A percentile compares a stretch with the other conserved stretches of the same genome.
phyloP scores from a whole-genome alignment of 139 green algal genomes.

The Deuterostichococcus epilithicus region DNA sequence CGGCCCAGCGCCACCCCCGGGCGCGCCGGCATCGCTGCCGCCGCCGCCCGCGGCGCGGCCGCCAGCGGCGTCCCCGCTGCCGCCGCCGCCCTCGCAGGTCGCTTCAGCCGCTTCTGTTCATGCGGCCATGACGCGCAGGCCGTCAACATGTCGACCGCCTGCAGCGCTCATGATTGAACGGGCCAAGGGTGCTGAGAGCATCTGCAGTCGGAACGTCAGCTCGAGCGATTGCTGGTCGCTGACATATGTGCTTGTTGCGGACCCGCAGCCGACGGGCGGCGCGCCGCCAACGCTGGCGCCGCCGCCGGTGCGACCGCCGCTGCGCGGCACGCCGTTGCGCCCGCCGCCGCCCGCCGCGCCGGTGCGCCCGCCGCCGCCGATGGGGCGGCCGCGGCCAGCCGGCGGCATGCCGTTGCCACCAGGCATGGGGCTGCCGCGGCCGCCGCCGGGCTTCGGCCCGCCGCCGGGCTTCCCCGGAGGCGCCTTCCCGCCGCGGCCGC shows the following conservation, averaged over 20 bases:
- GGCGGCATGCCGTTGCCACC: conserved; percentile 24
- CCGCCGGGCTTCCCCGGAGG: not conserved
- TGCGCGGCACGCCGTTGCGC: conserved; percentile 4
- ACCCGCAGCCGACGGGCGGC: not conserved
- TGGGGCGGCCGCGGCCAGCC: conserved; percentile 28
- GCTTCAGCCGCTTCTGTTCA: not conserved
- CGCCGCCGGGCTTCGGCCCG: conserved; percentile 5
- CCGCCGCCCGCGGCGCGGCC: not conserved
- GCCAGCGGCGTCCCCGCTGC: not conserved
- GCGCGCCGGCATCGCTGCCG: not conserved
- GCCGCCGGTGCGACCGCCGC: conserved; percentile 12
- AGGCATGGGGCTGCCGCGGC: conserved; percentile 5
- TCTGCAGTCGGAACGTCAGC: too few relatives aligned
- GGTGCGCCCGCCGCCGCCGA: conserved; percentile 8
- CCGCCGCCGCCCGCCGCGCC: conserved; percentile 6
- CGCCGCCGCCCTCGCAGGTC: not conserved
- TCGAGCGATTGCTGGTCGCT: too few relatives aligned
- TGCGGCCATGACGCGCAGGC: not conserved
- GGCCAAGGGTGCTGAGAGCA: too few relatives aligned
- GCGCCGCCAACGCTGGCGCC: conserved; percentile 16
- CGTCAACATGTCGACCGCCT: too few relatives aligned
- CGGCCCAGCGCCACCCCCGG: conserved; percentile 1
- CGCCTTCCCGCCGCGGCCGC: not conserved
- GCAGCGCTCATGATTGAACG: too few relatives aligned
- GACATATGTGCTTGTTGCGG: too few relatives aligned